Evolutionary conservation across 2,329 filamentous ascomycete genomes (phyloP), one percentile per base, ranked within the genome.

Genomic region (Alternaria brassicae): DNA sequence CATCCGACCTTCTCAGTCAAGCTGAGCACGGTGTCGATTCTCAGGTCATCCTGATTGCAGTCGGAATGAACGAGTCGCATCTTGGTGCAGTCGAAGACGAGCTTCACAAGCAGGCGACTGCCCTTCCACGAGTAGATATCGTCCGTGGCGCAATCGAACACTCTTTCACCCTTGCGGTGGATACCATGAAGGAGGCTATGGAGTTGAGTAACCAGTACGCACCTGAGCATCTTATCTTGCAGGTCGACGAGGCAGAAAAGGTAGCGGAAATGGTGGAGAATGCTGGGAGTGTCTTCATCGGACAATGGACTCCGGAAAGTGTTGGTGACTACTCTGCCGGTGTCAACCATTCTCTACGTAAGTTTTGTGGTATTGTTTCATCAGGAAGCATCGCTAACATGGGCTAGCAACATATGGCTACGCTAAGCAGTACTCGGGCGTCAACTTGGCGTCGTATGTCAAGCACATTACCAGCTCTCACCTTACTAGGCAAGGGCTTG

Each of bases 401-500:
- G 23, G 2, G 8, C 34, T n/a, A 96, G 93, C 95, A 52, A 99
- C 95, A 0, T 99, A 98, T 75, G 95, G 95, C 39, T 99, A 96
- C 73, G 95, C 95, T 48, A 97, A 96, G 81, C 95, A 99, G 79
- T 99, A 99, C 82, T 97, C 93, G 6, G 95, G 95, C 52, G 95
- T 99, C 74, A 99, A 97, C 78, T 86, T 99, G 6, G 92, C 88
- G 30, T 98, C 94, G 2, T 99, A 97, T 80, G 86, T 97, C 77
- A 99, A 99, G 83, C 93, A 98, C 83, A 97, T 99, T 73, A 99
- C 95, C 36, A 95, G 91, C 81, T 92, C 93, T 0, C 91, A 96
- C 78, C 84, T 99, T 62, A 96, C 92, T 1, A 87, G 89, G 17
- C 86, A 97, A 71, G 95, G 95, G 21, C 82, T 99, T 62, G 85